Evolutionary conservation across 2,329 filamentous ascomycete species (phyloP).

Genomic region (Cordyceps farinosa): DNA sequence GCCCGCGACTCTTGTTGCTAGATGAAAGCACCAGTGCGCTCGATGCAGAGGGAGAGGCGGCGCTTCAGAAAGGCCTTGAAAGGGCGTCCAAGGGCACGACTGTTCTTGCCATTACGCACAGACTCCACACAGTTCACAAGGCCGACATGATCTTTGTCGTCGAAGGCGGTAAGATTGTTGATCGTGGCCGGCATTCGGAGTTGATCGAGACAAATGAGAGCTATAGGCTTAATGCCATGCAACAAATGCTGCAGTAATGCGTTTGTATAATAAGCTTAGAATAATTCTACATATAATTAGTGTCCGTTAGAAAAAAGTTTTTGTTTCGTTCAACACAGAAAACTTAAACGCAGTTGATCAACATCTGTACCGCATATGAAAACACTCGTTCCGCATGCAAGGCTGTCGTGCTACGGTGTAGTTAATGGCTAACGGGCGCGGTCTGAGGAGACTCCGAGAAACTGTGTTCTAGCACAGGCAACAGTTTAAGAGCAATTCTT

Average conservation of each 20-base stretch:
- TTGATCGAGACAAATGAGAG: slow-evolving; percentile 23
- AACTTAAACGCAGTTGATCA: too few species aligned
- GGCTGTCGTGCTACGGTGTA: too few species aligned
- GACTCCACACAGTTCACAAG: slow-evolving; percentile 44
- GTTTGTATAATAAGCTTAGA: background rate
- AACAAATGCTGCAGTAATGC: slow-evolving; percentile 23
- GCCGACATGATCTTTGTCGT: slow-evolving; percentile 45
- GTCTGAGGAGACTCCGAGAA: too few species aligned
- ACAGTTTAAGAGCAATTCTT: too few species aligned
- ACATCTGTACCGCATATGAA: too few species aligned
- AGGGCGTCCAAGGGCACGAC: slow-evolving; percentile 43
- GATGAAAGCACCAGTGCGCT: slow-evolving; percentile 74
- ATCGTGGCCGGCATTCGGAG: slow-evolving; percentile 26
- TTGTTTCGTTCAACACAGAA: too few species aligned
- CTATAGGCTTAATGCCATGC: slow-evolving; percentile 32
- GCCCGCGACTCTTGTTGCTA: slow-evolving; percentile 64
- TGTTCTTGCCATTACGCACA: slow-evolving; percentile 47
- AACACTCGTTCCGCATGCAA: too few species aligned
- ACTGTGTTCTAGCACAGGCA: too few species aligned
- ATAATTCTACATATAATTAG: too few species aligned
- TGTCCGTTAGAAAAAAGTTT: too few species aligned
- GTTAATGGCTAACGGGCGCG: too few species aligned
- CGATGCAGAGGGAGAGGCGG: slow-evolving; percentile 58
- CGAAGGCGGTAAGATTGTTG: background rate
- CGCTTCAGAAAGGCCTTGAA: slow-evolving; percentile 61